Evolutionary conservation across 768 basidiomycete genomes (phyloP).

Genomic region (Phylloporus sp.): DNA sequence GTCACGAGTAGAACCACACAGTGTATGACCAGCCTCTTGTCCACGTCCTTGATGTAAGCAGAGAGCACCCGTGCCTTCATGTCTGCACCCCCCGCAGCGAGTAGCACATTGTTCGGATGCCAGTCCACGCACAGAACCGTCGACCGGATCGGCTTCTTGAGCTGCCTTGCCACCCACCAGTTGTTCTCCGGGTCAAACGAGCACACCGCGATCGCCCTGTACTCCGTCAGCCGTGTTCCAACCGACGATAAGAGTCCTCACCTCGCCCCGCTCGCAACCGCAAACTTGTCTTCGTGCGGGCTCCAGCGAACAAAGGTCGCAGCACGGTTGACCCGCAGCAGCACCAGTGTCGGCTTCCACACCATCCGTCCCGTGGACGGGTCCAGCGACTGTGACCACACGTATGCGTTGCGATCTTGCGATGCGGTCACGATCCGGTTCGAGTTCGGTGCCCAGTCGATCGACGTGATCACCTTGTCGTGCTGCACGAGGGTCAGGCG

Average conservation of each 20-base stretch:
- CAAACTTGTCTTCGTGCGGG: constrained; percentile 97
- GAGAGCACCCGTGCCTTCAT: constrained; percentile 98
- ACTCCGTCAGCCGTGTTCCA: not conserved
- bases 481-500: constrained; percentile 45
- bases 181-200: constrained; percentile 97
- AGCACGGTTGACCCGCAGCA: constrained; percentile 92
- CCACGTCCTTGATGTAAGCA: constrained; percentile 97
- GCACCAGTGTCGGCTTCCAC: constrained; percentile 97
- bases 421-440: constrained; percentile 98
- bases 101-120: constrained; percentile 98
- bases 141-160: constrained; percentile 97
- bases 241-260: constrained; percentile 23
- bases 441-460: constrained; percentile 96
- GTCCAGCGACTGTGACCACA: constrained; percentile 86
- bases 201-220: constrained; percentile 89
- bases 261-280: constrained; percentile 96
- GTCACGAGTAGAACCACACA: not conserved
- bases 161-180: constrained; percentile 97
- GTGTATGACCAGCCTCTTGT: constrained; percentile 64
- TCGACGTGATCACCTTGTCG: constrained; percentile 95
- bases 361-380: constrained; percentile 61
- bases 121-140: constrained; percentile 94
- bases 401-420: constrained; percentile 99
- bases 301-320: constrained; percentile 96
- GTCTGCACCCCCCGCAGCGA: constrained; percentile 96